A percentile compares a stretch with the other conserved stretches of the same genome.
Evolutionary conservation across 805 yeast species (phyloP).

Genomic region (Zygoascus ofunaensis): DNA sequence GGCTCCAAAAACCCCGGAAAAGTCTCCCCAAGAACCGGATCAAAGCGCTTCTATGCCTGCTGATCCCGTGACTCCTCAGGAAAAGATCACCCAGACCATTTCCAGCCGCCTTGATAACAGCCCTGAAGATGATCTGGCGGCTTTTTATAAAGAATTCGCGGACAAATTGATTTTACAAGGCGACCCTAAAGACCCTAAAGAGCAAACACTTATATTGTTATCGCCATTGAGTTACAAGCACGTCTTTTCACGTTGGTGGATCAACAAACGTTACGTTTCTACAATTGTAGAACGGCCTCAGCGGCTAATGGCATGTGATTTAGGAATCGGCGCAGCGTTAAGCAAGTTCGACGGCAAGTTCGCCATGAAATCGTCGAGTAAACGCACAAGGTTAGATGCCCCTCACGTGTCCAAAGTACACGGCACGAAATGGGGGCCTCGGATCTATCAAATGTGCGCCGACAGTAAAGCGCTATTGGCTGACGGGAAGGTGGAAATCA

Average conservation of each 20-base stretch:
- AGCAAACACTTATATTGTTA: conserved; percentile 44
- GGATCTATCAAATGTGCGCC: conserved; percentile 47
- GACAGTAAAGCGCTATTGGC: conserved; percentile 48
- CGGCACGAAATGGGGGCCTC: conserved; percentile 63
- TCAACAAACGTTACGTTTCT: conserved; percentile 50
- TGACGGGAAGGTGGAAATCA: conserved; percentile 57
- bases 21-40: neutral
- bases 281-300: conserved; percentile 81
- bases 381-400: conserved; percentile 40
- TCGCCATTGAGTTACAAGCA: conserved; percentile 67
- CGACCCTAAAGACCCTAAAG: neutral
- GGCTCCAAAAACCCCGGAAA: neutral
- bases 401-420: conserved; percentile 59
- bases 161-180: neutral
- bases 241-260: conserved; percentile 70
- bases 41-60: neutral
- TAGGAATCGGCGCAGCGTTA: conserved; percentile 69
- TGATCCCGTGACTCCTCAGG: conserved; percentile 2
- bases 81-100: neutral
- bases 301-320: conserved; percentile 61
- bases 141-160: conserved; percentile 4
- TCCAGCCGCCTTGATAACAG: neutral
- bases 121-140: conserved; percentile 6
- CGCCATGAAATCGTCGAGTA: conserved; percentile 39
- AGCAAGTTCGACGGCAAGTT: conserved; percentile 39